Conservation (phyloP, 805 yeast species). For the Metschnikowia baotianmanensis region DNA sequence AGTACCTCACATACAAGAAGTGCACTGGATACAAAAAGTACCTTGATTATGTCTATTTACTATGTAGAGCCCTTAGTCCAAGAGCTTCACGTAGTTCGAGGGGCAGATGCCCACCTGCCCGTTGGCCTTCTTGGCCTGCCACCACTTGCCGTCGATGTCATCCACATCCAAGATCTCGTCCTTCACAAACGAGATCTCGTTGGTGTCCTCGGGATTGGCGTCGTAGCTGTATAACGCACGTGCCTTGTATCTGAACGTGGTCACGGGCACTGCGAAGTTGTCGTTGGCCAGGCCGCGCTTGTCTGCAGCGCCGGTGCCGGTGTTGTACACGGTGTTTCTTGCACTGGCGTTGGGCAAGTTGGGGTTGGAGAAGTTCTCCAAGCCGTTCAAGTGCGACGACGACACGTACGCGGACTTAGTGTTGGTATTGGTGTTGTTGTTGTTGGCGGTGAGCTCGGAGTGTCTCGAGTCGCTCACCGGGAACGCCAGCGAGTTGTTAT, state of each 20-base stretch:
- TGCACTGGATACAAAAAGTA: too few relatives aligned
- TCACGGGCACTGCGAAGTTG: constrained; percentile 22
- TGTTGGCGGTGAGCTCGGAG: constrained; percentile 30
- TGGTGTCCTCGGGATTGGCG: constrained; percentile 90
- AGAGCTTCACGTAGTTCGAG: constrained; percentile 82
- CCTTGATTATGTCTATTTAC: constrained; percentile 1
- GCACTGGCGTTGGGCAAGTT: constrained; percentile 32
- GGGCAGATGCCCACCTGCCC: constrained; percentile 98
- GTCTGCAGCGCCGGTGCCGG: constrained; percentile 2
- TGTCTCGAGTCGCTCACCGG: constrained; percentile 36
- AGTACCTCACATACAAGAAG: too few relatives aligned
- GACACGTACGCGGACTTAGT: constrained; percentile 44
- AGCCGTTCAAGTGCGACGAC: constrained; percentile 57
- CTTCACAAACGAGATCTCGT: constrained; percentile 85
- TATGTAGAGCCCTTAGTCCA: constrained; percentile 33
- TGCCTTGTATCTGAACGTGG: constrained; percentile 73
- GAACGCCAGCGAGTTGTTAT: constrained; percentile 22
- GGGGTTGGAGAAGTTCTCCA: constrained; percentile 50
- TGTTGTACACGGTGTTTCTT: constrained; percentile 17
- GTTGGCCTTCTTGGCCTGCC: constrained; percentile 88
- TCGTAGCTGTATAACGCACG: constrained; percentile 82
- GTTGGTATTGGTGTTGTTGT: too few relatives aligned
- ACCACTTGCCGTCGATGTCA: constrained; percentile 95
- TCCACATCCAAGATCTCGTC: constrained; percentile 91
- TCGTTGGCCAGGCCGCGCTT: constrained; percentile 18